phyloP scores from a whole-genome alignment of 2,329 filamentous ascomycete genomes.

The Penicillium rolfsii region DNA sequence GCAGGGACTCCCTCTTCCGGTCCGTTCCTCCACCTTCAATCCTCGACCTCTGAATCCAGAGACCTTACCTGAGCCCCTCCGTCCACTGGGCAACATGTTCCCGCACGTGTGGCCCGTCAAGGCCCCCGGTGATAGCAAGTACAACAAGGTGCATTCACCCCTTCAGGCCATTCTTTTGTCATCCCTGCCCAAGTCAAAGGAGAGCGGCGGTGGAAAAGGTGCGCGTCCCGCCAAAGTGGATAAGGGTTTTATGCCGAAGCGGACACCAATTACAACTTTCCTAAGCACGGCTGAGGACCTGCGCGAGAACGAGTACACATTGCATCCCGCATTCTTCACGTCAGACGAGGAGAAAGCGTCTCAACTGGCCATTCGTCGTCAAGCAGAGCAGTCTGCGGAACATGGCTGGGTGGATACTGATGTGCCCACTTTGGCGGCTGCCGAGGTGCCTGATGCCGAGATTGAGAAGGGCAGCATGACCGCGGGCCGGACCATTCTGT shows the following conservation, averaged over 20 bases:
- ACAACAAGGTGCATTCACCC: conserved; percentile 81
- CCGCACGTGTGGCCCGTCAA: conserved; percentile 85
- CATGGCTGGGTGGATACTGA: conserved; percentile 83
- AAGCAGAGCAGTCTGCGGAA: conserved; percentile 51
- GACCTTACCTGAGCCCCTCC: conserved; percentile 54
- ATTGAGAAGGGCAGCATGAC: conserved; percentile 82
- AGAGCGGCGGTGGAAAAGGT: conserved; percentile 54
- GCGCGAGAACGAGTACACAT: conserved; percentile 77
- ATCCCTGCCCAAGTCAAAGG: conserved; percentile 68
- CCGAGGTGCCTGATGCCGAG: conserved; percentile 67
- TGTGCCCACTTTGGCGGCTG: conserved; percentile 69
- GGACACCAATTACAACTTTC: conserved; percentile 81
- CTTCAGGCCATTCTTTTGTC: conserved; percentile 80
- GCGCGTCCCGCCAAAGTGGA: conserved; percentile 66
- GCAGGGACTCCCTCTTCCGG: conserved; percentile 41
- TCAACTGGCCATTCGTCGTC: conserved; percentile 58
- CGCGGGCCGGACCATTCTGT: conserved; percentile 75
- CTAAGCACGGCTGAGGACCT: conserved; percentile 74
- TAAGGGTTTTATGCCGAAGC: conserved; percentile 70
- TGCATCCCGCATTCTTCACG: conserved; percentile 76
- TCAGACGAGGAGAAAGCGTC: conserved; percentile 59
- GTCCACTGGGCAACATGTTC: conserved; percentile 80
- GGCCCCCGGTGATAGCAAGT: conserved; percentile 81
- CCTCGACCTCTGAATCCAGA: conserved; percentile 38
- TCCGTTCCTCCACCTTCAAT: conserved; percentile 39